These are phyloP conservation scores for Pugionium dolabratum DNA, from an alignment of 345 rosid genomes.

Conservation along the genomic window DNA sequence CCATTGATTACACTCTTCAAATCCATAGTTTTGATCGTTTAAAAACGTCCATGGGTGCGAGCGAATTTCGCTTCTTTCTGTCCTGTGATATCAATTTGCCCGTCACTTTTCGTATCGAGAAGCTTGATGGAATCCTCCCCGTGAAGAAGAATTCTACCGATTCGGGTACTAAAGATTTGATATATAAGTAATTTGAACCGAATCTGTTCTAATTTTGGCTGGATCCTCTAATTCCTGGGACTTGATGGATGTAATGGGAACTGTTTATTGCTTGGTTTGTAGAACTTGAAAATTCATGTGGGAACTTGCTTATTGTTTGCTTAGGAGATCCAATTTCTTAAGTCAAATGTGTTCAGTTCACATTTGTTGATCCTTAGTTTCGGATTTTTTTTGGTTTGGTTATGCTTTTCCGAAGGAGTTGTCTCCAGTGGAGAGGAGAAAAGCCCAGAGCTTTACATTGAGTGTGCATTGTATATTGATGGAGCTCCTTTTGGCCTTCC, in stretches of 20 bases:
- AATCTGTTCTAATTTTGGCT: slow-evolving; percentile 11
- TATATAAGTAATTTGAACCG: not conserved
- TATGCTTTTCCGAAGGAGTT: slow-evolving; percentile 41
- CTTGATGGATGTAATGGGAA: not conserved
- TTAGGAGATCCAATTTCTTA: not conserved
- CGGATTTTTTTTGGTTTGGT: slow-evolving; percentile 7
- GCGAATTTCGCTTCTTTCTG: slow-evolving; percentile 94
- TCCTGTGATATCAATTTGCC: slow-evolving; percentile 96
- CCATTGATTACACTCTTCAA: slow-evolving; percentile 9
- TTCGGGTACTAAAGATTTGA: slow-evolving; percentile 47
- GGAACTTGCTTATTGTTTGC: not conserved
- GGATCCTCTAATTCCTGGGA: not conserved
- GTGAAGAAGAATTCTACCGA: slow-evolving; percentile 45
- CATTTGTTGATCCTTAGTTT: not conserved
- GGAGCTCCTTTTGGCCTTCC: slow-evolving; percentile 95
- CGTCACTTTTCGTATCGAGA: slow-evolving; percentile 85
- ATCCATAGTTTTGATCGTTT: slow-evolving; percentile 24
- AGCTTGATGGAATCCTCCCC: slow-evolving; percentile 76
- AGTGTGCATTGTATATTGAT: slow-evolving; percentile 82
- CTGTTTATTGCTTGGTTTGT: not conserved
- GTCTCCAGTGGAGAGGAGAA: slow-evolving; percentile 55
- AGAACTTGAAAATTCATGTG: slow-evolving; percentile 6
- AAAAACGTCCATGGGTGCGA: slow-evolving; percentile 55
- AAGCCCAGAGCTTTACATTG: slow-evolving; percentile 73
- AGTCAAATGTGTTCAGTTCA: slow-evolving; percentile 4